Base-by-base conservation (phyloP, 1,284 basidiomycete genomes). In the Trichosporon sp. region DNA sequence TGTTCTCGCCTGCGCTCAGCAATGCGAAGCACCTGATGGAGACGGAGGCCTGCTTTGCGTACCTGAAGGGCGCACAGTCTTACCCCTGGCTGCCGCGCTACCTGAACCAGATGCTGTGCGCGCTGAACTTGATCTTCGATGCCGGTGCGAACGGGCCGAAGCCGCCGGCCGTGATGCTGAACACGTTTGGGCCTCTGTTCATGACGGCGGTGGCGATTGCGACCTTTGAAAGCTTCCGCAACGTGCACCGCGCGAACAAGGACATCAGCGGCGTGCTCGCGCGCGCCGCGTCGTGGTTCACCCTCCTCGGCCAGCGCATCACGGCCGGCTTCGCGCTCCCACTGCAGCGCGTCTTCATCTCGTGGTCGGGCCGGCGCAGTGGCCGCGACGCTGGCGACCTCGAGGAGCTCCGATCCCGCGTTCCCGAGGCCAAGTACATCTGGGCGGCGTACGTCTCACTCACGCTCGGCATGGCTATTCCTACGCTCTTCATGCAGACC, bases 181-280 rank as follows among this genome's bases (percentile, higher is more conserved):
- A 42, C 38, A 65, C 60, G 9, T 68, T 71, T 29, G 65, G 53
- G 21, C 53, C 62, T 1, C 56, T 71, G 8, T 64, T 71, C 56
- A 12, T 65, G 13, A 29, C 67, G 6, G 32, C 62, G 3, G 13
- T 65, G 23, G 31, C 53, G 12, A 64, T 71, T 11, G 42, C 38
- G 15, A 66, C 53, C n/a, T 71, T 68, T 58, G 70, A 71, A 31
- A 18, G 63, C 12, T 69, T 69, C 51, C 56, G 68, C 5, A 67
- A 67, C 2, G 51, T 58, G 1, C 62, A 68, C 47, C 62, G 58
- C 3, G 65, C 65, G 34, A 56, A 56, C 44, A 62, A 64, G 32
- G 35, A 58, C 8, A 0, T 64, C 2, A 38, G 62, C n/a, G 58
- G 67, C 5, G 3, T 29, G 27, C 23, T 58, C n/a, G 65, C 65